Evolutionary conservation across 176 grass and related monocot genomes (phyloP), one percentile per base, ranked within the genome.

Genomic region (Elaeis guineensis): DNA sequence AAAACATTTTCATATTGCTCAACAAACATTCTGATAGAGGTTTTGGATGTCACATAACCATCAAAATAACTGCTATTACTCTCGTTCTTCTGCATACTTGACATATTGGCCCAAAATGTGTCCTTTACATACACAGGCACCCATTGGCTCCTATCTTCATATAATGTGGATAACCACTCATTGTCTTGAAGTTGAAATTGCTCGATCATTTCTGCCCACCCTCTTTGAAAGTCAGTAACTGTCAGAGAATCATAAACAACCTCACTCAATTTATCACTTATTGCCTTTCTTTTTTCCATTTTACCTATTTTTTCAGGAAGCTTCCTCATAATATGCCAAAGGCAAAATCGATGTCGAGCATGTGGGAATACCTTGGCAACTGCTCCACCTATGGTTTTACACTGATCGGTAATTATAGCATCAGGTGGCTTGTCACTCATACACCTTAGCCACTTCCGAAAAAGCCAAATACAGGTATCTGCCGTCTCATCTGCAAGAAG

Each of bases 131-230:
- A 61, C 26, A 61, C 58, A 19, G 58, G 58, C 26, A 39, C 58
- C 58, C 58, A 61, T 29, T 61, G 58, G 25, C 11, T 61, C 24
- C 58, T 26, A 61, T 61, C 26, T 61, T 61, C 58, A 39, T 61
- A 15, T 26, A 61, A 61, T 24, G 58, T 18, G 17, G 24, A 61
- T 17, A 61, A 32, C 24, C 17, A 61, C 22, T 61, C 58, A 39
- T 61, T 61, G 30, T 61, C 58, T n/a, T 61, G 58, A 29, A 61
- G 58, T n/a, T 61, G 58, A 26, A 30, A 61, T n/a, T 52, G 21
- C 4, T 11, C 28, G 1, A 61, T 29, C 26, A 32, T 61, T 61
- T 61, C 28, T 12, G 26, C 58, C 58, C 58, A 61, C 29, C 18
- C 58, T 17, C 26, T 61, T 26, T 61, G 25, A 19, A 61, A 61